Percentiles rank a stretch among this genome's conserved stretches.
Evolutionary conservation across 371 early-diverging fungal species (phyloP).

Genomic region (Saksenaea vasiformis): DNA sequence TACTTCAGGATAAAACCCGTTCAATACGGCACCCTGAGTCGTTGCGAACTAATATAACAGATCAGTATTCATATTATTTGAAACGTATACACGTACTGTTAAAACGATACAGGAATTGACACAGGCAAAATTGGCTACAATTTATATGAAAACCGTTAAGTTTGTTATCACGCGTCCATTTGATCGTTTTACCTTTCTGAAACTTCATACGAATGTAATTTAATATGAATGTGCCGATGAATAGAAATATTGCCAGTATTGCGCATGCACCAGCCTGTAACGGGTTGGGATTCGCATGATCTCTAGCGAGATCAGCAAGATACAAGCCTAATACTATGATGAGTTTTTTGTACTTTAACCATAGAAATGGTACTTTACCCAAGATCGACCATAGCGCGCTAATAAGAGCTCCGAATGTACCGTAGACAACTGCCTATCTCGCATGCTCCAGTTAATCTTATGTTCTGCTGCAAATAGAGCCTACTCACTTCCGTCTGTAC

Average conservation of each 20-base stretch:
- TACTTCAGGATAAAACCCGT: conserved; percentile 18
- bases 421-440: not conserved
- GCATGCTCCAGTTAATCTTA: not conserved
- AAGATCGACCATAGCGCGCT: conserved; percentile 28
- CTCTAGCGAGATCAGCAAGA: conserved; percentile 31
- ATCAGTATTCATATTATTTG: not conserved
- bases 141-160: not conserved
- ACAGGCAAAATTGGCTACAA: conserved; percentile 38
- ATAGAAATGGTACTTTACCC: too few species aligned
- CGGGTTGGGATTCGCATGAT: conserved; percentile 21
- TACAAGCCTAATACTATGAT: conserved; percentile 20
- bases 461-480: not conserved
- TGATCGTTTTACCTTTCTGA: conserved; percentile 25
- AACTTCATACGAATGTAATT: conserved; percentile 31
- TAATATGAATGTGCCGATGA: conserved; percentile 29
- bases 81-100: conserved; percentile 17
- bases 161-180: not conserved
- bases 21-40: conserved; percentile 21
- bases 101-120: conserved; percentile 33
- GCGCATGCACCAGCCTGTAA: conserved; percentile 28
- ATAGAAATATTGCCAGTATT: conserved; percentile 35
- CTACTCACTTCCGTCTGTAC: conserved; percentile 15
- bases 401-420: conserved; percentile 20
- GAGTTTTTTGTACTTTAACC: not conserved
- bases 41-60: conserved; percentile 21